Conservation (phyloP, 345 rosid genomes). For the Populus ilicifolia region DNA sequence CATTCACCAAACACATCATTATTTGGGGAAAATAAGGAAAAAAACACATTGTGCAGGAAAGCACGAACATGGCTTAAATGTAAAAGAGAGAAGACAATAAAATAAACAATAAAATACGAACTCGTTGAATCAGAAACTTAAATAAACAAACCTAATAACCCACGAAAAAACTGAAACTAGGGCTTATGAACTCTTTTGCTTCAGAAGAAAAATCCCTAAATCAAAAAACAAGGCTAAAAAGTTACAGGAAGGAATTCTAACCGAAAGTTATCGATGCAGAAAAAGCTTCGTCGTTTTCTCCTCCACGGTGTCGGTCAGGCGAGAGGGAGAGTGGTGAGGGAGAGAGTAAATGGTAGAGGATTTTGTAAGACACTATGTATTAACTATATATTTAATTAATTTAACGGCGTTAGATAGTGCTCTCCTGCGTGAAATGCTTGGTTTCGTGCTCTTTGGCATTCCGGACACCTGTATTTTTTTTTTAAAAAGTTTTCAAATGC, state of each 20-base stretch:
- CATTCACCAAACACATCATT: background rate
- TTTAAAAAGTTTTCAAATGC: too few relatives aligned
- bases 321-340: background rate
- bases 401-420: conserved; percentile 5
- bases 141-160: background rate
- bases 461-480: too few relatives aligned
- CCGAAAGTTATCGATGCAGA: background rate
- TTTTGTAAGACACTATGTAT: background rate
- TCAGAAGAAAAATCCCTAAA: background rate
- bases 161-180: conserved; percentile 6
- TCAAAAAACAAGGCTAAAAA: background rate
- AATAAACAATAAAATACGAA: background rate
- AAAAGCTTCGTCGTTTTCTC: background rate
- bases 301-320: background rate
- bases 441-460: background rate
- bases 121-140: background rate
- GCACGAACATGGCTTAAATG: background rate
- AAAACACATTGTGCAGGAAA: background rate
- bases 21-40: background rate
- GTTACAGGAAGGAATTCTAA: background rate
- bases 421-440: background rate
- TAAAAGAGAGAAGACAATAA: background rate
- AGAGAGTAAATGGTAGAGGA: background rate
- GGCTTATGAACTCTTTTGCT: conserved; percentile 6
- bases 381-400: background rate